These are phyloP conservation scores for Durusdinium trenchii DNA, from an alignment of 73 alveolate species.

Conservation along the genomic window DNA sequence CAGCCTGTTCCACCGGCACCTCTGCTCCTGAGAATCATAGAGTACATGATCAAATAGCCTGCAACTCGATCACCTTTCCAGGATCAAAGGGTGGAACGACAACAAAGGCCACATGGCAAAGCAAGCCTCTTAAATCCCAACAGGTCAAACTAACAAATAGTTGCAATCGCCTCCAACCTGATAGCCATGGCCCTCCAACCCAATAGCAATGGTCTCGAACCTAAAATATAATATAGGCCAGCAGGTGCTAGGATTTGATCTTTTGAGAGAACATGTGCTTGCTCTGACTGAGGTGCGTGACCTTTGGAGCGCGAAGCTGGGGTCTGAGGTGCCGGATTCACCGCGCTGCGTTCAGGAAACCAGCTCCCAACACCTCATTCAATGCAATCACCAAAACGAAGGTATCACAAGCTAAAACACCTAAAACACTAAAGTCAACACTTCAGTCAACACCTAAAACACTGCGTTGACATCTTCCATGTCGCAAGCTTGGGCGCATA, in stretches of 20 bases:
- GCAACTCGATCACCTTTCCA: slow-evolving; percentile 57
- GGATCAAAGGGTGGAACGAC: too few relatives aligned
- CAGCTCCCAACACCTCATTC: slow-evolving; percentile 23
- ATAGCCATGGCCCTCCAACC: too few relatives aligned
- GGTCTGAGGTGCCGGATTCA: not conserved
- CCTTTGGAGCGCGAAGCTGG: slow-evolving; percentile 18
- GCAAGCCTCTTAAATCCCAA: too few relatives aligned
- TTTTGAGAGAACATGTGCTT: not conserved
- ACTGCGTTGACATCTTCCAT: not conserved
- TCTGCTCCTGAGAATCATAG: slow-evolving; percentile 59
- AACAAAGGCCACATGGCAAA: too few relatives aligned
- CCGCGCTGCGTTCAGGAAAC: slow-evolving; percentile 19
- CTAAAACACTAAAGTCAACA: too few relatives aligned
- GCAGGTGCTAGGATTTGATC: too few relatives aligned
- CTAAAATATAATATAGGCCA: too few relatives aligned
- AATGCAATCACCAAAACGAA: not conserved
- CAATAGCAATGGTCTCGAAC: too few relatives aligned
- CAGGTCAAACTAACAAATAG: too few relatives aligned
- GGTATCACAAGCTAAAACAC: too few relatives aligned
- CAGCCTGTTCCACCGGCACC: not conserved
- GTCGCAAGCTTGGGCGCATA: slow-evolving; percentile 13
- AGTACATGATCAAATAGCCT: slow-evolving; percentile 34
- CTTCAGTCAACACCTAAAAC: not conserved
- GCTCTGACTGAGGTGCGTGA: not conserved
- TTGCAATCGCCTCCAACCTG: too few relatives aligned